Evolutionary conservation across 2,329 filamentous ascomycete species (phyloP).

Genomic region (Aspergillus ruber): DNA sequence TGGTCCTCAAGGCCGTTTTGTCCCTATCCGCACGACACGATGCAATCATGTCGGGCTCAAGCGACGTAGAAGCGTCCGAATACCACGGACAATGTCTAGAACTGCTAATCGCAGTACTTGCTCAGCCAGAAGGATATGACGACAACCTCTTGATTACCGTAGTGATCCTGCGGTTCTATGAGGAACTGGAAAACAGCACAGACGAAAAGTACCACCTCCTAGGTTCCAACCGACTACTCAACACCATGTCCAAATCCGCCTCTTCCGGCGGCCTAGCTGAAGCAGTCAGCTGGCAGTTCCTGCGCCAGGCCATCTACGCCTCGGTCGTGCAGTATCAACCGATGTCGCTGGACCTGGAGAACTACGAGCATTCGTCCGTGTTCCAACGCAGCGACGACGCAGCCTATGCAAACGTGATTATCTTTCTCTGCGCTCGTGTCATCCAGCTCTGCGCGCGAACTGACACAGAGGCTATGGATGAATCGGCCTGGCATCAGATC

Average conservation of each 20-base stretch:
- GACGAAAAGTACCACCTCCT: conserved; percentile 34
- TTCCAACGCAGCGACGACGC: conserved; percentile 34
- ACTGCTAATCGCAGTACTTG: conserved; percentile 41
- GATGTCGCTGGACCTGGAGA: conserved; percentile 32
- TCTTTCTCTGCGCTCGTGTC: conserved; percentile 35
- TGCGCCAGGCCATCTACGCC: conserved; percentile 38
- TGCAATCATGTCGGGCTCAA: conserved; percentile 30
- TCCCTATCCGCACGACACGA: conserved; percentile 43
- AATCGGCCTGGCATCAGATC: conserved; percentile 18
- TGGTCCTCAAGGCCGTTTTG: conserved; percentile 44
- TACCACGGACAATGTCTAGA: conserved; percentile 44
- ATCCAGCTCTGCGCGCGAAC: conserved; percentile 23
- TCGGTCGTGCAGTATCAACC: conserved; percentile 32
- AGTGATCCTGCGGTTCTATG: conserved; percentile 45
- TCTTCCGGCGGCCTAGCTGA: conserved; percentile 36
- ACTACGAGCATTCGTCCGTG: conserved; percentile 33
- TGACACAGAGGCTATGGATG: conserved; percentile 14
- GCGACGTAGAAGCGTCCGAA: conserved; percentile 39
- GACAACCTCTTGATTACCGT: conserved; percentile 45
- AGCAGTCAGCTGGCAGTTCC: conserved; percentile 38
- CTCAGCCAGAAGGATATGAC: conserved; percentile 38
- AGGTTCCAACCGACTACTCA: conserved; percentile 34
- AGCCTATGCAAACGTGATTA: conserved; percentile 32
- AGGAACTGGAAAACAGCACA: conserved; percentile 33
- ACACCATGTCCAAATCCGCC: conserved; percentile 33